phyloP scores from a whole-genome alignment of 2,329 filamentous ascomycete species.

The Colletotrichum horii region DNA sequence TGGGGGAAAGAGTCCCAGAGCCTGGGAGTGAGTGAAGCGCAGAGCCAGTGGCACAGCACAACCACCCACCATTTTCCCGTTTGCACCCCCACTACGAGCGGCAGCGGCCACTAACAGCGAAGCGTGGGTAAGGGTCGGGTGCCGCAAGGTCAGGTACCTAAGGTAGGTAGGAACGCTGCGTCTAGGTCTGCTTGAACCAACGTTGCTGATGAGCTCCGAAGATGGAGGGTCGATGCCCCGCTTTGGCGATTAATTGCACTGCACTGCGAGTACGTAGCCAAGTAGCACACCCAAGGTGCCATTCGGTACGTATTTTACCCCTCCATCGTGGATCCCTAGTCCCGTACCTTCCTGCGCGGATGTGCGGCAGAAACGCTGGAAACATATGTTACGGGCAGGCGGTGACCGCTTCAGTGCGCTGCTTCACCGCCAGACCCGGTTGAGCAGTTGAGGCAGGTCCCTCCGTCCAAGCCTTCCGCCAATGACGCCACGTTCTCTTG shows the following conservation, averaged over 20 bases:
- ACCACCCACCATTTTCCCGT: background rate
- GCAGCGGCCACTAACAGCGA: slow-evolving; percentile 9
- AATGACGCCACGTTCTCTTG: background rate
- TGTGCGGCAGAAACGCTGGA: background rate
- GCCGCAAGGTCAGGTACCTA: background rate
- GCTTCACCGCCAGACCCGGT: slow-evolving; percentile 2
- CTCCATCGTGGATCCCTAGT: background rate
- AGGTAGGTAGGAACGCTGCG: background rate
- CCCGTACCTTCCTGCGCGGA: background rate
- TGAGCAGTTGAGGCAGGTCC: background rate
- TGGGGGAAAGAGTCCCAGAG: background rate
- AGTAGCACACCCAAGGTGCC: background rate
- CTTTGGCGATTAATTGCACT: background rate
- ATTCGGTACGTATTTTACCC: background rate
- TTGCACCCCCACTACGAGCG: background rate
- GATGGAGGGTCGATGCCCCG: background rate
- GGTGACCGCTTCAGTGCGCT: background rate
- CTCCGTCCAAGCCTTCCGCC: background rate
- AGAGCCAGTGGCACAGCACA: background rate
- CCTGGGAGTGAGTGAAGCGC: background rate
- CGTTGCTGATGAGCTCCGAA: slow-evolving; percentile 8
- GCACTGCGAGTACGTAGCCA: background rate
- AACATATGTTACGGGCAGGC: background rate
- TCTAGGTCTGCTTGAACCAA: background rate
- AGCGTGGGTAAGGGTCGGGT: background rate